Evolutionary conservation across 2,329 filamentous ascomycete species (phyloP), one percentile per base, ranked within the genome.

Genomic region (Pseudogymnoascus sp.): DNA sequence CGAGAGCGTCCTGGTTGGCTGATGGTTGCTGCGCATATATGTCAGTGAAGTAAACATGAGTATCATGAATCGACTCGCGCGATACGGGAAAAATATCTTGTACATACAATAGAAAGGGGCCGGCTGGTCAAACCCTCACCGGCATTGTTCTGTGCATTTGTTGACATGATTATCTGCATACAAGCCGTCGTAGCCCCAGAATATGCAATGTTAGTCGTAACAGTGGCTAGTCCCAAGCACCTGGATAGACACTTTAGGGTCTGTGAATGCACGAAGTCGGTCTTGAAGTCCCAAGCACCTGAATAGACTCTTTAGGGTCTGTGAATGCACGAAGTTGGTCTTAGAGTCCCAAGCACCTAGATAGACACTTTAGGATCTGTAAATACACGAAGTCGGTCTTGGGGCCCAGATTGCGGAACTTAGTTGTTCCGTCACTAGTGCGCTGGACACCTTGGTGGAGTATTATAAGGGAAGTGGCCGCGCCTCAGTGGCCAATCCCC

Each of bases 1-100:
- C 87, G 63, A 96, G 83, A 72, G 93, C 88, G 46, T 83, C 80
- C 6, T 80, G 81, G 56, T 79, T 77, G 49, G 82, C 79, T 21
- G 83, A 80, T 0, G 75, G 59, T 25, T 61, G 36, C 59, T 61
- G 34, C 59, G 7, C 14, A 61, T 23, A 25, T 25, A 43, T 43
- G 38, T 61, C 12, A 61, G 34, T 28, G 11, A 38, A 23, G 31
- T 25, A 42, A 60, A 40, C 38, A 60, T 25, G 14, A 40, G 59
- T 28, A 42, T 37, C 34, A 38, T 16, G 34, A 25, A 60, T 40
- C 5, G 23, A 60, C 34, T 11, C 12, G 12, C 56, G 25, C 11
- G 56, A 21, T 11, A 38, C n/a, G 8, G 59, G 21, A 25, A 12
- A 42, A 40, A 40, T 40, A 60, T 40, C 7, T 5, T 31, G 25